Evolutionary conservation across 441 rosid genomes (phyloP), one percentile per base, ranked within the genome.

Genomic region (Adansonia grandidieri): DNA sequence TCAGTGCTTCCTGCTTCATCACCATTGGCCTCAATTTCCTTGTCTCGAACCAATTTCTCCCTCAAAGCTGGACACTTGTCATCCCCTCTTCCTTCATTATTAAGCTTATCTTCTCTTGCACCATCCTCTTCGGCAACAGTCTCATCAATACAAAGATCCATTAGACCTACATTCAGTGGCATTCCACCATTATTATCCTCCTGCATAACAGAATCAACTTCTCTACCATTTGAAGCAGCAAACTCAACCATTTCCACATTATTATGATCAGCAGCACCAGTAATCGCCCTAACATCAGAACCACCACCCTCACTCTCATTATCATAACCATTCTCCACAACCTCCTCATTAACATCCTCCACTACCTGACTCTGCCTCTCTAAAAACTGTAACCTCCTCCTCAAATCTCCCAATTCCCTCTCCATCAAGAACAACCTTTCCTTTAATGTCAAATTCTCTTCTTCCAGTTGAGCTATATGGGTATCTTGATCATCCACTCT

Each of bases 401-500:
- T 92, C 85, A 96, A 78, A 82, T 94, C 97, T 62, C 86, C 90
- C 50, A 96, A 71, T 83, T 96, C 99, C 80, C 93, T 88, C 82
- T 92, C 99, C 99, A 94, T 90, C 88, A 96, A 74, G 76, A 91
- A 94, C 87, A 96, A 65, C 86, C 97, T 94, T 79, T 96, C 99
- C 79, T 91, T 94, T 83, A 96, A 77, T 0, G 94, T 94, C 80
- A 96, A 85, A 57, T 94, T 96, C 90, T 96, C 99, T 77, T 94
- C 99, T 80, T 94, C 99, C 76, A 96, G 64, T 32, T 92, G 97
- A 1, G 96, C 94, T 77, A 94, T 96, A 71, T 96, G 99, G 56
- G 92, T 85, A 79, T 94, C 98, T 80, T 94, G 98, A 89, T 94
- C 98, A 88, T 94, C 97, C 4, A 96, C 99, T 79, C 97, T 85